Conservation (phyloP, 2,329 filamentous ascomycete species). For the Ilyonectria mors-panacis region DNA sequence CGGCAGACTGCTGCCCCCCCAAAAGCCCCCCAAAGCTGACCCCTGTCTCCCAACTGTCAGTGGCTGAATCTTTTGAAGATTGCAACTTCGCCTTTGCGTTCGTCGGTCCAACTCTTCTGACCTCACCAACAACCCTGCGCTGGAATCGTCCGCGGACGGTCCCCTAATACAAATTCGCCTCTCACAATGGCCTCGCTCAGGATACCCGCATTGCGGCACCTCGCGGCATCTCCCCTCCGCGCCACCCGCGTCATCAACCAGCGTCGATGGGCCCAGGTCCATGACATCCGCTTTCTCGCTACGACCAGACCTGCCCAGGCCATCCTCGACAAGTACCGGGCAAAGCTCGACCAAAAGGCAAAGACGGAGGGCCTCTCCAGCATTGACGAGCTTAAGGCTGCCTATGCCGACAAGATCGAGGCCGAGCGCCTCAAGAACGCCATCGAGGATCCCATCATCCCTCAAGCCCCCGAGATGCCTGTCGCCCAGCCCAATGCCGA, state of each 20-base stretch:
- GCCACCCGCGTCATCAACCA: slow-evolving; percentile 65
- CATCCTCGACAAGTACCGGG: slow-evolving; percentile 87
- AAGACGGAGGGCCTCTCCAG: slow-evolving; percentile 78
- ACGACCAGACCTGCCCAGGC: slow-evolving; percentile 79
- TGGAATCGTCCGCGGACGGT: slow-evolving; percentile 19
- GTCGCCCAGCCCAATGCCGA: slow-evolving; percentile 53
- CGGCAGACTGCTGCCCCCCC: slow-evolving; percentile 34
- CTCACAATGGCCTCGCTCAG: slow-evolving; percentile 64
- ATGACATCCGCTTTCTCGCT: slow-evolving; percentile 91
- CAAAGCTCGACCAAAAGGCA: slow-evolving; percentile 88
- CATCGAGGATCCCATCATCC: slow-evolving; percentile 59
- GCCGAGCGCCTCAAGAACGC: slow-evolving; percentile 78
- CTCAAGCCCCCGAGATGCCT: slow-evolving; percentile 55
- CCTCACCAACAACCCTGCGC: slow-evolving; percentile 12
- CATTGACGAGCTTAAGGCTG: slow-evolving; percentile 83
- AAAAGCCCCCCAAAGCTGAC: slow-evolving; percentile 19
- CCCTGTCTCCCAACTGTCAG: slow-evolving; percentile 31
- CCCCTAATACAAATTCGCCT: slow-evolving; percentile 25
- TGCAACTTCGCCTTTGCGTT: neutral
- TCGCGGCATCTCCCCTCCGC: slow-evolving; percentile 54
- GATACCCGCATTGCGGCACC: slow-evolving; percentile 64
- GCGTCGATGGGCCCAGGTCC: slow-evolving; percentile 90
- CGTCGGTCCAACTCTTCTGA: neutral
- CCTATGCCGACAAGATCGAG: slow-evolving; percentile 88
- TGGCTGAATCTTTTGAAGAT: slow-evolving; percentile 34